These are phyloP conservation scores for Rhizopogon roseolus DNA, from an alignment of 768 basidiomycete genomes.

Conservation along the genomic window DNA sequence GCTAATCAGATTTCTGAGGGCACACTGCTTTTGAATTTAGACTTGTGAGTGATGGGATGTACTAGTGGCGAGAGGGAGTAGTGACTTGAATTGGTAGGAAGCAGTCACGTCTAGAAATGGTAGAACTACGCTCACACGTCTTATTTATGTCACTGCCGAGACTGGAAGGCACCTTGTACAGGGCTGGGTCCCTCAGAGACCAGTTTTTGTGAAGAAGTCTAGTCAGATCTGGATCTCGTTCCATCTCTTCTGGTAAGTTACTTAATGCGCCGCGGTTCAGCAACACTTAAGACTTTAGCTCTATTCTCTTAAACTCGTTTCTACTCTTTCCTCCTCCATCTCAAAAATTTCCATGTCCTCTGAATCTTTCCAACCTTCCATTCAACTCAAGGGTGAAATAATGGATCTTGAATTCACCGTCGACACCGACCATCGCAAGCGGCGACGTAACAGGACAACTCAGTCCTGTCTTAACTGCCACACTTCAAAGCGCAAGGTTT, in stretches of 20 bases:
- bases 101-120: conserved; percentile 15
- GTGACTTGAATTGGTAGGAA: conserved; percentile 13
- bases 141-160: conserved; percentile 32
- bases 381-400: conserved; percentile 71
- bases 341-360: conserved; percentile 43
- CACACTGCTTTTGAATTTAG: conserved; percentile 31
- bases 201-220: conserved; percentile 21
- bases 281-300: conserved; percentile 48
- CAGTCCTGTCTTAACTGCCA: conserved; percentile 88
- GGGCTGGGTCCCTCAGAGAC: conserved; percentile 24
- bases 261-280: conserved; percentile 52
- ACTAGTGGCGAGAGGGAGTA: conserved; percentile 1
- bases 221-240: conserved; percentile 43
- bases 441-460: conserved; percentile 88
- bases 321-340: conserved; percentile 34
- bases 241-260: conserved; percentile 31
- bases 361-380: conserved; percentile 44
- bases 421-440: conserved; percentile 74
- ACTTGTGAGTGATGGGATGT: conserved; percentile 20
- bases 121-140: conserved; percentile 24
- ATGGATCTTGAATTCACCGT: conserved; percentile 74
- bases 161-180: conserved; percentile 27
- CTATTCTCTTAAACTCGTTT: conserved; percentile 44
- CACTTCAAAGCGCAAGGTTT: conserved; percentile 88
- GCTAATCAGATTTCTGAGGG: conserved; percentile 33